phyloP scores from a whole-genome alignment of 495 filamentous ascomycete species.

The Articulospora tetracladia region DNA sequence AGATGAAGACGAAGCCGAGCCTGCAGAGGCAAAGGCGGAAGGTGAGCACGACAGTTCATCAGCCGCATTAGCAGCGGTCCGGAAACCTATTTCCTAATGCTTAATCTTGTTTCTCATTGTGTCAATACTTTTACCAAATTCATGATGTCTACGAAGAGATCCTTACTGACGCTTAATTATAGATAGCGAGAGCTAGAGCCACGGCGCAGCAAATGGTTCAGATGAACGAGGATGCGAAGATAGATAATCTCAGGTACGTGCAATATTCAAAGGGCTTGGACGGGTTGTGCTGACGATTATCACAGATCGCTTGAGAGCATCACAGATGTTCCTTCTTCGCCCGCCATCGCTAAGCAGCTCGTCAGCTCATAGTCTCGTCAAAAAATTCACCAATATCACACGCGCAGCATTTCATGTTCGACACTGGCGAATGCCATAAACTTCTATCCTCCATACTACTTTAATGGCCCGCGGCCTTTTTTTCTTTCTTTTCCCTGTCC shows the following conservation, averaged over 20 bases:
- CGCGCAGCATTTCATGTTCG: neutral
- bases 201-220: constrained; percentile 40
- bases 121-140: neutral
- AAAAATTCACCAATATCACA: neutral
- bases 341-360: constrained; percentile 4
- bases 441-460: neutral
- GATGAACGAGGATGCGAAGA: constrained; percentile 43
- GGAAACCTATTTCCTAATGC: constrained; percentile 38
- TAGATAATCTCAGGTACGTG: constrained; percentile 35
- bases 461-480: constrained; percentile 8
- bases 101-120: constrained; percentile 15
- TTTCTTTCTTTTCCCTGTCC: constrained; percentile 5
- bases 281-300: neutral
- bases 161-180: constrained; percentile 14
- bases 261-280: neutral
- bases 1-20: constrained; percentile 22
- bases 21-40: constrained; percentile 37
- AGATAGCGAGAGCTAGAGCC: constrained; percentile 46
- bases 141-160: neutral
- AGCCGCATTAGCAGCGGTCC: constrained; percentile 53
- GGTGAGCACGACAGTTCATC: constrained; percentile 54
- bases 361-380: too few species aligned
- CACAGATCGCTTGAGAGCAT: constrained; percentile 22
- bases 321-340: constrained; percentile 12
- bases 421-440: neutral